Evolutionary conservation across 768 basidiomycete genomes (phyloP), one percentile per base, ranked within the genome.

Genomic region (Xerocomellus dryophilus): DNA sequence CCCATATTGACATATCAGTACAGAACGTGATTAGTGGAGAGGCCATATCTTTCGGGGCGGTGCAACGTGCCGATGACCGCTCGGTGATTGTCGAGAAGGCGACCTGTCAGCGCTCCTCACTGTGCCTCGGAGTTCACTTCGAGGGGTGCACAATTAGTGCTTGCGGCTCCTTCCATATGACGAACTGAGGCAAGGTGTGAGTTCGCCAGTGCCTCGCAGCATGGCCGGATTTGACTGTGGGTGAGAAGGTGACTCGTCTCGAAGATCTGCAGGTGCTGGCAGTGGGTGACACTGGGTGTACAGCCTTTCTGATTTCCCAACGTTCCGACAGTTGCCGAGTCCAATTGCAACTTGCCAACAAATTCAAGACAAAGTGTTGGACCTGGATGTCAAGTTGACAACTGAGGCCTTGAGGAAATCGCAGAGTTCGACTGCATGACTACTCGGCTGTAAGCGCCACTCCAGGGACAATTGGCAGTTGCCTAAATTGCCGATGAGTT

Each of bases 401-500:
- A 23, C 2, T 23, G 35, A 21, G 27, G 5, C 5, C 7, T 54
- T 47, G 36, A 38, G 32, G 41, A 41, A 47, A 56, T 41, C 29
- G 20, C 41, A 39, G 50, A 43, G 27, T 17, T n/a, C 2, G 31
- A 10, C 15, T 35, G 18, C 34, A 4, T 27, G n/a, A 18, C n/a
- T 50, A n/a, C 47, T 50, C 54, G 61, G 56, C 31, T 53, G 43
- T 32, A 36, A 17, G 54, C 32, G 59, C 41, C 54, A 48, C 54
- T 38, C 38, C 61, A 62, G 61, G 61, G 54, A 53, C 51, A 12
- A 5, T 18, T 50, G 63, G 60, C 52, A 20, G 62, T 61, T 62
- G 49, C 66, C 65, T 51, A 63, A 63, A 55, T 49, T 40, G 54
- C 60, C 44, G 59, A 60, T 45, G 34, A 4, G 65, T 59, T 60